These are phyloP conservation scores for Mucor piriformis DNA, from an alignment of 371 early-diverging fungal genomes.

Conservation along the genomic window DNA sequence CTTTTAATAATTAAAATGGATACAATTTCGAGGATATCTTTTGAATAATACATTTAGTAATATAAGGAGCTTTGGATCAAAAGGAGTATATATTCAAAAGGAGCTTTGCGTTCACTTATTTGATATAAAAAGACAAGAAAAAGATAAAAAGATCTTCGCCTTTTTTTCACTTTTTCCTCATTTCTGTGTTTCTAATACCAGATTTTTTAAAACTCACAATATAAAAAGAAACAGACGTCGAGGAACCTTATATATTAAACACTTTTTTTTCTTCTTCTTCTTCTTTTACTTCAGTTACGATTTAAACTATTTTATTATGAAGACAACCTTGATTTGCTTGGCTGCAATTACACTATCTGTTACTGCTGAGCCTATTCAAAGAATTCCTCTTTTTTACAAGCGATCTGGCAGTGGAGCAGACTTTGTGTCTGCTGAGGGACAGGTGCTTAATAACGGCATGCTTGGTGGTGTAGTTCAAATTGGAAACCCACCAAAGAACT, in stretches of 20 bases:
- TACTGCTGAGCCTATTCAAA: constrained; percentile 20
- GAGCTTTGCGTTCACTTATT: background rate
- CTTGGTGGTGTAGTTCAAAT: constrained; percentile 27
- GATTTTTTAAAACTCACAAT: too few species aligned
- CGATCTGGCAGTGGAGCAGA: constrained; percentile 1
- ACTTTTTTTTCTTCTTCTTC: background rate
- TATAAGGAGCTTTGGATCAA: background rate
- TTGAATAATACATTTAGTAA: background rate
- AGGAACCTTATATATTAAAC: background rate
- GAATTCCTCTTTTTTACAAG: constrained; percentile 21
- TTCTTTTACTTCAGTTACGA: background rate
- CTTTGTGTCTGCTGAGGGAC: constrained; percentile 14
- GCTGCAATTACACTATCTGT: constrained; percentile 15
- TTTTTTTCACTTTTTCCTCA: background rate
- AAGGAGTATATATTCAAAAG: background rate
- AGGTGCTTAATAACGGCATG: constrained; percentile 28
- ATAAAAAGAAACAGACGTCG: background rate
- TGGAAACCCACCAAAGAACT: constrained; percentile 36
- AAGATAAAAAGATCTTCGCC: background rate
- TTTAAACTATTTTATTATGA: constrained; percentile 10
- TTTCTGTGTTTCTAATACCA: background rate
- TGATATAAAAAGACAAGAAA: background rate
- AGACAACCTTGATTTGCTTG: constrained; percentile 12
- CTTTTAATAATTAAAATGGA: background rate
- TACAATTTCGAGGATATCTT: background rate